A percentile compares a stretch with the other conserved stretches of the same genome.
Conservation (phyloP, 164 flowering plant genomes). For the Nymphaea colorata region DNA sequence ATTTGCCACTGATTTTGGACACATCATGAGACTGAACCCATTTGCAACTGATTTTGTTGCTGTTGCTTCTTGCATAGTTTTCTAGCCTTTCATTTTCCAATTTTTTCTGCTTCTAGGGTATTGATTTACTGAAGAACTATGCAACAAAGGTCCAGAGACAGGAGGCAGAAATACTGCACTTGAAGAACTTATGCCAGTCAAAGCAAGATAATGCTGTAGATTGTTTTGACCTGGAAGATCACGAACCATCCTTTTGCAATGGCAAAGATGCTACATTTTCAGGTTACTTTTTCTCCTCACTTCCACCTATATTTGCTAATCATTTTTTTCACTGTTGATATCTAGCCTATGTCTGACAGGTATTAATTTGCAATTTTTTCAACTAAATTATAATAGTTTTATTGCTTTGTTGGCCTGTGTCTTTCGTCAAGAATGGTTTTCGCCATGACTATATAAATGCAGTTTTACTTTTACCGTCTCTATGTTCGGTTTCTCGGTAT, state of each 20-base stretch:
- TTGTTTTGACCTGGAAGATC: slow-evolving; percentile 54
- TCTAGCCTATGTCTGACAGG: no score
- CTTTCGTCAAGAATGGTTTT: no score
- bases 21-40: no score
- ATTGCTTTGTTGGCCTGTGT: no score
- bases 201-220: slow-evolving; percentile 23
- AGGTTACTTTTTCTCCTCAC: slow-evolving; percentile 4
- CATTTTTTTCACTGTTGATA: no score
- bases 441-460: no score
- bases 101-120: slow-evolving; percentile 35
- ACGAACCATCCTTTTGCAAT: slow-evolving; percentile 32
- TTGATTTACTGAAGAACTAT: slow-evolving; percentile 48
- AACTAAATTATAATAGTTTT: no score
- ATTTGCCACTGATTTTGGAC: neutral
- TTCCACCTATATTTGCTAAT: slow-evolving; percentile 24
- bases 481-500: no score
- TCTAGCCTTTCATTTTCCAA: neutral
- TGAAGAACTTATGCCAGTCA: slow-evolving; percentile 27
- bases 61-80: no score
- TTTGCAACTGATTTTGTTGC: no score
- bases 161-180: slow-evolving; percentile 57
- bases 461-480: no score
- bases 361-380: no score
- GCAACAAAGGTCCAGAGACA: slow-evolving; percentile 68
- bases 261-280: slow-evolving; percentile 25